These are phyloP conservation scores for Naganishia antarctica DNA, from an alignment of 768 basidiomycete genomes.

Conservation along the genomic window DNA sequence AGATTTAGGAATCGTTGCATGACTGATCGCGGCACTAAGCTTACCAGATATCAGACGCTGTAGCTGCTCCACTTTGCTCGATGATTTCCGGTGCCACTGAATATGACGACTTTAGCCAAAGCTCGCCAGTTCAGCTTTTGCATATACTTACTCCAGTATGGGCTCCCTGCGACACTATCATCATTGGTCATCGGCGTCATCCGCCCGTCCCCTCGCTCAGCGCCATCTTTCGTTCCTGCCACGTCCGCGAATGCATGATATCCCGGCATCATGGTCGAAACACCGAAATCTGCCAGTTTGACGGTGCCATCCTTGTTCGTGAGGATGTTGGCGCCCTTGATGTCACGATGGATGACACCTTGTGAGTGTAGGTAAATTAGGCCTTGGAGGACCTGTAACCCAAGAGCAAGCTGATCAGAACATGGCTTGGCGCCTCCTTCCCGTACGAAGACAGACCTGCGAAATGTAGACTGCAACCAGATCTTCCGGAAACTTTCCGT, in stretches of 20 bases:
- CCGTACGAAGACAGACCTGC: slow-evolving; percentile 52
- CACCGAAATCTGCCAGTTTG: slow-evolving; percentile 98
- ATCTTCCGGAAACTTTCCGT: slow-evolving; percentile 96
- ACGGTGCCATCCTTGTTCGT: slow-evolving; percentile 98
- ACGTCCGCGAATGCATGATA: slow-evolving; percentile 52
- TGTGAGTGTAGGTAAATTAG: slow-evolving; percentile 96
- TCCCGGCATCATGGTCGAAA: slow-evolving; percentile 73
- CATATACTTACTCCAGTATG: slow-evolving; percentile 83
- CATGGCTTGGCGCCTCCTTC: background rate
- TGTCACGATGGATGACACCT: slow-evolving; percentile 98
- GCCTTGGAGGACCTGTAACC: slow-evolving; percentile 69
- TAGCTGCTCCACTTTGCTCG: slow-evolving; percentile 93
- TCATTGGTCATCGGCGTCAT: slow-evolving; percentile 30
- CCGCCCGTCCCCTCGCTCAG: background rate
- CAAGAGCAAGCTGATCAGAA: background rate
- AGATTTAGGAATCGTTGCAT: background rate
- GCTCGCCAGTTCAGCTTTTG: background rate
- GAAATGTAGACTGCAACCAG: slow-evolving; percentile 95
- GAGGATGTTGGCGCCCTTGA: slow-evolving; percentile 97
- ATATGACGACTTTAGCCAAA: slow-evolving; percentile 10
- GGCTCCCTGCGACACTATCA: slow-evolving; percentile 93
- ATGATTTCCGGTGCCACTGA: slow-evolving; percentile 93
- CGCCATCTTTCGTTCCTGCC: background rate
- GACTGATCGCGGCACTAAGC: slow-evolving; percentile 10
- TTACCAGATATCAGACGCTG: slow-evolving; percentile 92